A percentile compares a stretch with the other conserved stretches of the same genome.
Conservation (phyloP, 2,329 filamentous ascomycete genomes). For the Aureobasidium melanogenum region DNA sequence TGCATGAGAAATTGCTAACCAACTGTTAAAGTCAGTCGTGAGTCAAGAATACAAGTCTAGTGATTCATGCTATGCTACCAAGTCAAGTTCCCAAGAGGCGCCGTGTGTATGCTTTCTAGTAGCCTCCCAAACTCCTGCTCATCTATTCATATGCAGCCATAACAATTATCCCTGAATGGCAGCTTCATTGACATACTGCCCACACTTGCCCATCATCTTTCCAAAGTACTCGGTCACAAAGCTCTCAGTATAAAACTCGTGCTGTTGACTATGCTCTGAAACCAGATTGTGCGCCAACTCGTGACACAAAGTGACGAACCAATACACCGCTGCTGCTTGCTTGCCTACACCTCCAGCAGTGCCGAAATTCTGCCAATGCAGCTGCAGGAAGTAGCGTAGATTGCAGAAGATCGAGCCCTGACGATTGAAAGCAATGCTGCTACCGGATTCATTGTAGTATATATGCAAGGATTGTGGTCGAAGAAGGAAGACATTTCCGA, state of each 20-base stretch:
- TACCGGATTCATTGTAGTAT: slow-evolving; percentile 71
- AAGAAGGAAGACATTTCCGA: slow-evolving; percentile 65
- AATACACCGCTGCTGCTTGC: slow-evolving; percentile 69
- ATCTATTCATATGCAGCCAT: neutral
- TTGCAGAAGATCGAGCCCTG: slow-evolving; percentile 90
- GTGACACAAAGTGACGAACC: slow-evolving; percentile 94
- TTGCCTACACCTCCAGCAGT: slow-evolving; percentile 37
- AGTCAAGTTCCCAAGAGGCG: neutral
- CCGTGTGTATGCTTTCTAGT: neutral
- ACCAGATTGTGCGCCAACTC: slow-evolving; percentile 94
- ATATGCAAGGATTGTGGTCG: slow-evolving; percentile 64
- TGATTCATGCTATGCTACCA: neutral
- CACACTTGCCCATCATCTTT: slow-evolving; percentile 54
- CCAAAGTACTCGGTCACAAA: slow-evolving; percentile 71
- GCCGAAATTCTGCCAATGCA: slow-evolving; percentile 52
- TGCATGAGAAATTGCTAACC: too few relatives aligned
- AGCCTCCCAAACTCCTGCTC: neutral
- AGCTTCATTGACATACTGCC: slow-evolving; percentile 1
- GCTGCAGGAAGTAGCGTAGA: slow-evolving; percentile 71
- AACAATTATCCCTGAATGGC: neutral
- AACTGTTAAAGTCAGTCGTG: neutral
- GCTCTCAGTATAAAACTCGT: slow-evolving; percentile 78
- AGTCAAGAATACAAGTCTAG: neutral
- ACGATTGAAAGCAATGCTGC: slow-evolving; percentile 87
- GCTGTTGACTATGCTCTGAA: slow-evolving; percentile 62